These are phyloP conservation scores for Nicotiana benthamiana DNA, from an alignment of 257 asterid species.

Conservation along the genomic window DNA sequence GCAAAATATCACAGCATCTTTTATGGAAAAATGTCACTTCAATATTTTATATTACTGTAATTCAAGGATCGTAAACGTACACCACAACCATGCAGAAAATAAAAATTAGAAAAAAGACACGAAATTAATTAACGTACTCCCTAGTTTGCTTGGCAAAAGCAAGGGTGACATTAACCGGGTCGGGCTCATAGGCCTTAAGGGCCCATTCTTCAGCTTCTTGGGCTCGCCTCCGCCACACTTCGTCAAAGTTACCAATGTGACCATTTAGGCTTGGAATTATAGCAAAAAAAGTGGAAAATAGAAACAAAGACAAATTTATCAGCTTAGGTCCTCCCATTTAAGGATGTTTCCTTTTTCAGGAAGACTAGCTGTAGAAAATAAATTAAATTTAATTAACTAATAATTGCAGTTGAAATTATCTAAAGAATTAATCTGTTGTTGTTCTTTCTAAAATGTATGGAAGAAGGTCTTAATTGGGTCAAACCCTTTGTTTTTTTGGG, in stretches of 20 bases:
- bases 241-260: conserved; percentile 28
- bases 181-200: conserved; percentile 33
- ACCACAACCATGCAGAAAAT: not conserved
- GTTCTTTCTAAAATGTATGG: not conserved
- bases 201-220: conserved; percentile 49
- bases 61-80: no score
- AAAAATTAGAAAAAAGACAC: not conserved
- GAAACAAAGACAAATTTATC: not conserved
- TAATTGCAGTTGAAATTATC: not conserved
- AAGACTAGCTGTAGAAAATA: not conserved
- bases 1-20: no score
- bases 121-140: conserved; percentile 15
- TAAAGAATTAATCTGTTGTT: not conserved
- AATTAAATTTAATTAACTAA: not conserved
- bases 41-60: no score
- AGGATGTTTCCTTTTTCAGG: not conserved
- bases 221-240: conserved; percentile 33
- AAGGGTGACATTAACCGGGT: conserved; percentile 35
- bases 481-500: conserved; percentile 21
- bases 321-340: conserved; percentile 20
- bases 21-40: no score
- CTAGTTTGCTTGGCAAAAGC: conserved; percentile 31
- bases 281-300: conserved; percentile 27
- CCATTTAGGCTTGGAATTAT: conserved; percentile 24
- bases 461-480: conserved; percentile 16